Evolutionary conservation across 1,284 basidiomycete species (phyloP).

Genomic region (Cutaneotrichosporon cavernicola): DNA sequence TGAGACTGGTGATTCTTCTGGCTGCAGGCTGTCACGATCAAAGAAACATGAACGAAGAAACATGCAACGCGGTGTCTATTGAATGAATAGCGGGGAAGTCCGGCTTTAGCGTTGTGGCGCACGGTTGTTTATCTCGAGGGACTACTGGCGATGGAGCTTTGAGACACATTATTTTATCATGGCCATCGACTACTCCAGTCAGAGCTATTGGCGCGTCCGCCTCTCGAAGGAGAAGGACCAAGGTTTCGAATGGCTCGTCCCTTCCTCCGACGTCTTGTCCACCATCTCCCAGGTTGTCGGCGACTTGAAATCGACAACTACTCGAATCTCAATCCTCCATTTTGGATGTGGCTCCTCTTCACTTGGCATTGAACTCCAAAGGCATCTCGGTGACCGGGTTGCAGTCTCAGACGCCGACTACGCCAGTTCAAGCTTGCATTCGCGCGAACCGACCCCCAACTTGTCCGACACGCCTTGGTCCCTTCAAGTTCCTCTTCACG

Average conservation of each 20-base stretch:
- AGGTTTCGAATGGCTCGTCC: constrained; percentile 46
- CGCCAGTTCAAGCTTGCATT: constrained; percentile 13
- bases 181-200: constrained; percentile 42
- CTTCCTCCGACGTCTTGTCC: constrained; percentile 29
- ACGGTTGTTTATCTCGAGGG: too few relatives aligned
- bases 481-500: constrained; percentile 8
- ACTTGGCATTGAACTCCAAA: constrained; percentile 28
- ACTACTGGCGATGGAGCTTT: too few relatives aligned
- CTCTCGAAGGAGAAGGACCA: constrained; percentile 29
- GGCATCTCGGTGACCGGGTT: constrained; percentile 13
- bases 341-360: constrained; percentile 45
- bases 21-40: too few relatives aligned
- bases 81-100: too few relatives aligned
- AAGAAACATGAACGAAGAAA: too few relatives aligned
- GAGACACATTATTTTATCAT: not conserved
- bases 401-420: constrained; percentile 44
- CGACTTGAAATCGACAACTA: too few relatives aligned
- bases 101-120: too few relatives aligned
- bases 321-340: constrained; percentile 31
- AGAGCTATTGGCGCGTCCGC: constrained; percentile 41
- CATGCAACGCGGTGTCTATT: too few relatives aligned
- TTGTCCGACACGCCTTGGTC: not conserved
- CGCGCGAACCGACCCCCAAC: not conserved
- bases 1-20: too few relatives aligned
- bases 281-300: constrained; percentile 18